Base-by-base conservation (phyloP, 2,329 filamentous ascomycete species). In the Botrytis medusae region DNA sequence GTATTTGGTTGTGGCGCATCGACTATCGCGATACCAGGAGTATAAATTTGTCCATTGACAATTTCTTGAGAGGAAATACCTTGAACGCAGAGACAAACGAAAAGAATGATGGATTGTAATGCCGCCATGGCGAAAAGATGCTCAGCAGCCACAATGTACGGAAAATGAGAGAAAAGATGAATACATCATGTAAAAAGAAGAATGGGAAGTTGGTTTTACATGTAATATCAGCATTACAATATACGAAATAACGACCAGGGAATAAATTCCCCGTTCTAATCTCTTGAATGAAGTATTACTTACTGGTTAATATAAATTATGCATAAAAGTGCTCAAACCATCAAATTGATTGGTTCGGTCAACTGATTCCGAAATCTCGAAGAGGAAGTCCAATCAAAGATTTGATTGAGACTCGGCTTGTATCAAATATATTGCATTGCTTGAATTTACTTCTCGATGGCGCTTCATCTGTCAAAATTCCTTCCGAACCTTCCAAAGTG, bases 1-100 rank as follows among this genome's bases (percentile, higher is more conserved):
- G 89, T 91, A 69, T 87, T 86, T 8, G 89, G 89, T 75, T 92
- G 89, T 20, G 89, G 89, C 46, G 91, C 86, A 81, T 92, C 87
- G 51, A 93, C 83, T 72, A 93, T 87, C 37, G 87, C 90, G 72
- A 93, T 86, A 0, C 91, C 91, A 0, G 91, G 90, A 0, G 91
- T 93, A 78, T 87, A 92, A 71, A 93, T 87, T 77, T 93, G 90
- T 25, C 91, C 91, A 76, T 88, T 88, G 34, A 88, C 82, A 69
- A 89, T 86, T 32, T 86, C 88, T 77, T 91, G 91, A 51, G 78
- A 77, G 32, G 65, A 73, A n/a, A 76, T 61, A 71, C 73, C 75
- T 71, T 62, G 68, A 34, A 72, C 73, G 62, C 77, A 74, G 42
- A 76, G 67, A 46, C 67, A 73, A 51, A 77, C n/a, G 69, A 76